phyloP scores from a whole-genome alignment of 768 basidiomycete species.

The Punctularia strigosozonata region DNA sequence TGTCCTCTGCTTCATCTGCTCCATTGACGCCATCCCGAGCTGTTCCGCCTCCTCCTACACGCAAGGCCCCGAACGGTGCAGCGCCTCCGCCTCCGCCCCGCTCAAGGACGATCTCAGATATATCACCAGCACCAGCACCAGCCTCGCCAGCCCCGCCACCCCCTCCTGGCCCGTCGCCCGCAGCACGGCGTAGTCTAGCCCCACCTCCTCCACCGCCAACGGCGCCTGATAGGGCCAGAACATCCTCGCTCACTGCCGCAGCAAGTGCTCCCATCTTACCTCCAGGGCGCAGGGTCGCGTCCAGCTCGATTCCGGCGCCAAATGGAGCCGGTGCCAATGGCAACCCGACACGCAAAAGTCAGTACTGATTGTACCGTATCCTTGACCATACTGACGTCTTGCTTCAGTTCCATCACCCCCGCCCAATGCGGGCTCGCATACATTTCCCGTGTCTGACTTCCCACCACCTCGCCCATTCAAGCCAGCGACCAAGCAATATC shows the following conservation, averaged over 20 bases:
- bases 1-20: constrained; percentile 22
- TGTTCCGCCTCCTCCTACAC: constrained; percentile 29
- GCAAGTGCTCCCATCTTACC: not conserved
- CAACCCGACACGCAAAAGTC: constrained; percentile 13
- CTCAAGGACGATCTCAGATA: constrained; percentile 9
- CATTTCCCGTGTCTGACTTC: constrained; percentile 68
- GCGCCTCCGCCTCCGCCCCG: constrained; percentile 18
- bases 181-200: constrained; percentile 10
- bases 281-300: too few relatives aligned
- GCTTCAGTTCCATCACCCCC: constrained; percentile 41
- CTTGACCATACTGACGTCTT: constrained; percentile 7
- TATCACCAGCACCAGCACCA: not conserved
- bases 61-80: constrained; percentile 8
- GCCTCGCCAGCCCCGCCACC: constrained; percentile 3
- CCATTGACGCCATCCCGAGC: constrained; percentile 16
- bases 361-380: constrained; percentile 4
- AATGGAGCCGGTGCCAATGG: too few relatives aligned
- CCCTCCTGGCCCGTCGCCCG: constrained; percentile 15
- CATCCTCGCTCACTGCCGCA: not conserved
- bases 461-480: constrained; percentile 64
- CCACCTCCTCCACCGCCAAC: constrained; percentile 8
- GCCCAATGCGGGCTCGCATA: constrained; percentile 54
- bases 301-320: too few relatives aligned
- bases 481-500: constrained; percentile 39
- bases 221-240: not conserved